Conservation (phyloP, 257 asterid species). For the Nicotiana attenuata region DNA sequence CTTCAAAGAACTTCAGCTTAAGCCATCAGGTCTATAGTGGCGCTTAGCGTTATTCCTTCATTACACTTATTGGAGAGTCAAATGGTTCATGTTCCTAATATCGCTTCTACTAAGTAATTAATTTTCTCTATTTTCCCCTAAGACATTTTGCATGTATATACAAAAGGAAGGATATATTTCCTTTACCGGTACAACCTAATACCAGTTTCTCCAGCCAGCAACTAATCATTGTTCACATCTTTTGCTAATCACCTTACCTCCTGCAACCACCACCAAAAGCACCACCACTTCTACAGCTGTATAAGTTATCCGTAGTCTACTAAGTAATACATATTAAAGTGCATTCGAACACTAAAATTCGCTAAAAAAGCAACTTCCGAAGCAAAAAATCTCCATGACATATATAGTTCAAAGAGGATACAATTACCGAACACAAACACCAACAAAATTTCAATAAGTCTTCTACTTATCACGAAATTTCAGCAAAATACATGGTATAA, state of each 20-base stretch:
- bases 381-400: background rate
- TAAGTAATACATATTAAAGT: background rate
- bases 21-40: background rate
- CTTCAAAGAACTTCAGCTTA: background rate
- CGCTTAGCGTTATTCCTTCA: background rate
- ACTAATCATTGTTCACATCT: background rate
- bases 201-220: background rate
- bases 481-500: background rate
- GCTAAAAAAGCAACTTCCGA: background rate
- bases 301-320: background rate
- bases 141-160: background rate
- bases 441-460: background rate
- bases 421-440: background rate
- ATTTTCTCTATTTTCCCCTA: background rate
- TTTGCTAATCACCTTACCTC: background rate
- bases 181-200: background rate
- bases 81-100: background rate
- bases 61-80: background rate
- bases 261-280: background rate
- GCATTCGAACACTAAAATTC: background rate
- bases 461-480: background rate
- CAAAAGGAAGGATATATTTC: background rate
- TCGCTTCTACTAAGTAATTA: background rate
- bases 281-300: background rate
- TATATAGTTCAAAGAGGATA: background rate